A percentile compares a stretch with the other conserved stretches of the same genome.
Conservation (phyloP, 2,329 filamentous ascomycete species). For the Massarina eburnea region DNA sequence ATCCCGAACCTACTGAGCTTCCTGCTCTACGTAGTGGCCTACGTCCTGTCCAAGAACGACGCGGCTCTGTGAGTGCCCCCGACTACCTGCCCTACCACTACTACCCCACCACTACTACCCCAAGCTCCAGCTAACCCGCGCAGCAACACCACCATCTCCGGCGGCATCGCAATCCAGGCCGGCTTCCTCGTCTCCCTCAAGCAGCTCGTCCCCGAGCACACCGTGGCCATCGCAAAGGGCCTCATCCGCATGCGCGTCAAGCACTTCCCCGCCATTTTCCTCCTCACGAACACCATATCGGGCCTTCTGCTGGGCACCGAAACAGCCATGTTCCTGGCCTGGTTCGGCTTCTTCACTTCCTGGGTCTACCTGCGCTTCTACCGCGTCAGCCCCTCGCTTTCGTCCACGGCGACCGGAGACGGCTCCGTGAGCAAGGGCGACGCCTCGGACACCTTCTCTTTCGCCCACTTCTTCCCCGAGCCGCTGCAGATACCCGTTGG, state of each 20-base stretch:
- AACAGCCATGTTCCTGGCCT: constrained; percentile 76
- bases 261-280: constrained; percentile 76
- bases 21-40: constrained; percentile 71
- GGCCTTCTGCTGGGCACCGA: constrained; percentile 67
- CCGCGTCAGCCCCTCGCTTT: constrained; percentile 67
- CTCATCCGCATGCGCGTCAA: constrained; percentile 86
- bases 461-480: constrained; percentile 92
- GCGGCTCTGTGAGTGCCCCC: constrained; percentile 66
- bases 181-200: constrained; percentile 96
- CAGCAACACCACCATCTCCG: constrained; percentile 77
- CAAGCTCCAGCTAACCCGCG: constrained; percentile 19
- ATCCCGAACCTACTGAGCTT: constrained; percentile 80
- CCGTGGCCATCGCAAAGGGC: constrained; percentile 88
- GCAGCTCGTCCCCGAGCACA: constrained; percentile 95
- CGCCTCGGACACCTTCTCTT: constrained; percentile 93
- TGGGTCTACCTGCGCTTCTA: constrained; percentile 98
- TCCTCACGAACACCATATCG: constrained; percentile 68
- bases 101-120: no score
- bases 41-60: constrained; percentile 67
- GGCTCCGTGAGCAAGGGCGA: constrained; percentile 72
- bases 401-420: constrained; percentile 56
- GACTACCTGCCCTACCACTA: neutral
- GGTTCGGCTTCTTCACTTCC: constrained; percentile 80
- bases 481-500: constrained; percentile 76
- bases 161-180: constrained; percentile 85